phyloP scores from a whole-genome alignment of 768 basidiomycete genomes.

The Pleurotus salmoneostramineus region DNA sequence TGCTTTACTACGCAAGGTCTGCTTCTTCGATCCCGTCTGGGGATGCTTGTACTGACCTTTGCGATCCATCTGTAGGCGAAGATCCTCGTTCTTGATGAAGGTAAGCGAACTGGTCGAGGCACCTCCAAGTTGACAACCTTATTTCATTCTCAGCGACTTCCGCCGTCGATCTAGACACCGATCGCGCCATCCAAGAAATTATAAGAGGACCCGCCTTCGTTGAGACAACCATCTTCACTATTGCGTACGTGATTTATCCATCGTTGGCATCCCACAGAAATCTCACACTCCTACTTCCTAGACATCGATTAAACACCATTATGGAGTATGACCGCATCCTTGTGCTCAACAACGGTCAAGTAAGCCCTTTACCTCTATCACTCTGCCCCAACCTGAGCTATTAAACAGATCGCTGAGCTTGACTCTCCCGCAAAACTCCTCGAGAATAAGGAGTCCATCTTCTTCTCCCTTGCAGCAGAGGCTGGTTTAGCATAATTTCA shows the following conservation, averaged over 20 bases:
- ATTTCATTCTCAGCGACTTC: slow-evolving; percentile 58
- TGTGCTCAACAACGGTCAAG: slow-evolving; percentile 78
- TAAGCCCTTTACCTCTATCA: slow-evolving; percentile 20
- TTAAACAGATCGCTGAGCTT: slow-evolving; percentile 63
- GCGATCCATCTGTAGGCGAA: slow-evolving; percentile 46
- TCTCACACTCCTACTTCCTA: slow-evolving; percentile 18
- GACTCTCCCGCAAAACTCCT: slow-evolving; percentile 68
- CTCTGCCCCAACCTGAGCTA: background rate
- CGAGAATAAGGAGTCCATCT: slow-evolving; percentile 48
- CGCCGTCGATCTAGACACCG: slow-evolving; percentile 89
- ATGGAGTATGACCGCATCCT: slow-evolving; percentile 77
- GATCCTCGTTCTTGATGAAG: slow-evolving; percentile 93
- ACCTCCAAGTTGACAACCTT: background rate
- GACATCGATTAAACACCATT: slow-evolving; percentile 82
- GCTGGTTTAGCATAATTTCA: slow-evolving; percentile 56
- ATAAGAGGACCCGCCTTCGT: slow-evolving; percentile 77
- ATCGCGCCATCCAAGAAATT: slow-evolving; percentile 84
- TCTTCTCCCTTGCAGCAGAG: slow-evolving; percentile 62
- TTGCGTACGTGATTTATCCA: slow-evolving; percentile 53
- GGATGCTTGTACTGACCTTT: background rate
- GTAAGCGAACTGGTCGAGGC: slow-evolving; percentile 26
- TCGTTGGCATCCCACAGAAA: background rate
- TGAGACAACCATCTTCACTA: slow-evolving; percentile 80
- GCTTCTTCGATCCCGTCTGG: background rate
- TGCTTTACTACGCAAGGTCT: slow-evolving; percentile 72